These are phyloP conservation scores for Balakata baccata DNA, from an alignment of 345 rosid species.

Conservation along the genomic window DNA sequence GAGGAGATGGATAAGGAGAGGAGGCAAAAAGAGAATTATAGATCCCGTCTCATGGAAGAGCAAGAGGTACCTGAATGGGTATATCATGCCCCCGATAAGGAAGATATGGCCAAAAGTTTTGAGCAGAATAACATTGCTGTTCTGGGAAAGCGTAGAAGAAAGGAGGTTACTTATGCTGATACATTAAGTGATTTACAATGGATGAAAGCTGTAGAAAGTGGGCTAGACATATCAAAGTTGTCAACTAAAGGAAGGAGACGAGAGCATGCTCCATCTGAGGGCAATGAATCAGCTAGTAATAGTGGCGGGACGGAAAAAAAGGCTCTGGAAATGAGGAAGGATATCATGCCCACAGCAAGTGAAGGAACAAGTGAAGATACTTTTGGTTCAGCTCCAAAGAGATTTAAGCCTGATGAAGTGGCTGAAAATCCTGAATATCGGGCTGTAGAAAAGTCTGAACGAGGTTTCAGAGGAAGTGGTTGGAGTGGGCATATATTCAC, in stretches of 20 bases:
- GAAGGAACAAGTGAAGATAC: conserved; percentile 76
- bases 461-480: conserved; percentile 24
- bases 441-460: conserved; percentile 42
- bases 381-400: conserved; percentile 37
- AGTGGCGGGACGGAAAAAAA: conserved; percentile 38
- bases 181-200: conserved; percentile 78
- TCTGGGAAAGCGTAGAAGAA: conserved; percentile 76
- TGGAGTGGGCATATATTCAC: conserved; percentile 48
- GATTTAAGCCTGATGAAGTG: conserved; percentile 28
- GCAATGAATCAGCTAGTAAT: conserved; percentile 35
- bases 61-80: conserved; percentile 99
- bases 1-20: conserved; percentile 97
- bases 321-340: conserved; percentile 29
- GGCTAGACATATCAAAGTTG: conserved; percentile 59
- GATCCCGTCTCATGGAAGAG: conserved; percentile 89
- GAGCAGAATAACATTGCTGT: conserved; percentile 43
- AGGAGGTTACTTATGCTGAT: conserved; percentile 73
- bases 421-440: conserved; percentile 29
- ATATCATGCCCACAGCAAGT: conserved; percentile 40
- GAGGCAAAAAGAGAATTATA: conserved; percentile 74
- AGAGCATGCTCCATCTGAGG: conserved; percentile 37
- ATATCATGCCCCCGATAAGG: conserved; percentile 56
- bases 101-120: conserved; percentile 50
- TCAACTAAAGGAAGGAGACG: conserved; percentile 49
- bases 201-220: conserved; percentile 93